Evolutionary conservation across 495 filamentous ascomycete species (phyloP).

Genomic region (Aspergillus coremiiformis): DNA sequence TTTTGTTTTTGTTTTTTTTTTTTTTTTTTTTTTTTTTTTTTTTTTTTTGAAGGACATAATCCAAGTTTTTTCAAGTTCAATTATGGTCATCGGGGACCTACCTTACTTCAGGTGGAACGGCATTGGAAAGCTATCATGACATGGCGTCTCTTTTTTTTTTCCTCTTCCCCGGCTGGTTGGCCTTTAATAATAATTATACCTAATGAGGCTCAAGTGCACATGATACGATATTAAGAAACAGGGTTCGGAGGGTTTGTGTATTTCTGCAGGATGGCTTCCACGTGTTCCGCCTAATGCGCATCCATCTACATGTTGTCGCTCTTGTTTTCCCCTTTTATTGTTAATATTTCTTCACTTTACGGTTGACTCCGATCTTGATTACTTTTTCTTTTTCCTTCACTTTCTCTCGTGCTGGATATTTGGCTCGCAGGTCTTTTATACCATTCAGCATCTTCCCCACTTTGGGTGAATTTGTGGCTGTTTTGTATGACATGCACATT

Average conservation of each 20-base stretch:
- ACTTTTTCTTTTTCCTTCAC: neutral
- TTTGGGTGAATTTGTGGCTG: neutral
- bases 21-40: too few species aligned
- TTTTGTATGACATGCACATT: neutral
- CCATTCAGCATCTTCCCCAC: neutral
- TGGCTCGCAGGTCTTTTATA: neutral
- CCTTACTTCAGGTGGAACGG: too few species aligned
- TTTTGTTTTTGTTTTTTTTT: too few species aligned
- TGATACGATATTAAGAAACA: conserved; percentile 7
- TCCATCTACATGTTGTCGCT: neutral
- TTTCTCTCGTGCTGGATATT: neutral
- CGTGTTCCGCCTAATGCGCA: neutral
- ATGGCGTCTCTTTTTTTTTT: neutral
- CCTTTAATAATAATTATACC: conserved; percentile 12
- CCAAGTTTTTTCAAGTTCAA: too few species aligned
- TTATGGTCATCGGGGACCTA: too few species aligned
- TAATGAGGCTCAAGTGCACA: conserved; percentile 14
- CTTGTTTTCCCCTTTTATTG: neutral
- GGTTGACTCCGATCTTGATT: neutral
- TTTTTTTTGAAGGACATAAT: too few species aligned
- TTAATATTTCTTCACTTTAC: conserved; percentile 1
- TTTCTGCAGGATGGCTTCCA: neutral
- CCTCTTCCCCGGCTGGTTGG: neutral
- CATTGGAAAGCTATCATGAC: too few species aligned
- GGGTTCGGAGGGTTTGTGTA: conserved; percentile 1